Conservation (phyloP, 1,284 basidiomycete genomes). For the Volvariella surrecta region DNA sequence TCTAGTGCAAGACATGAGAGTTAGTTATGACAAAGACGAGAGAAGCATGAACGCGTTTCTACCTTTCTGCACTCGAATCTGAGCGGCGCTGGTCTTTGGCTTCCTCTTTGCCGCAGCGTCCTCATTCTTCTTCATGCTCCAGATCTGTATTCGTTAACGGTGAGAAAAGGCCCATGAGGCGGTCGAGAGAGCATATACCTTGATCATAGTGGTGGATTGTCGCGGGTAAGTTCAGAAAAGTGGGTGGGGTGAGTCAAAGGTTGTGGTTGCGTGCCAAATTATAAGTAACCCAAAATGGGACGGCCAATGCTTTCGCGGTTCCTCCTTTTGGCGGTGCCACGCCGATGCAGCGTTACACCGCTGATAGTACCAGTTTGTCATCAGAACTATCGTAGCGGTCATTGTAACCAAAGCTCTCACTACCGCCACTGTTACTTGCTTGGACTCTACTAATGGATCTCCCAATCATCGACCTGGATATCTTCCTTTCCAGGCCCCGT, state of each 20-base stretch:
- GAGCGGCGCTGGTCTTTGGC: conserved; percentile 95
- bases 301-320: background rate
- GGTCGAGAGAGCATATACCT: conserved; percentile 25
- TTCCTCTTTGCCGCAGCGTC: conserved; percentile 91
- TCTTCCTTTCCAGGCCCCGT: conserved; percentile 47
- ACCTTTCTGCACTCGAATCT: conserved; percentile 99
- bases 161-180: conserved; percentile 2
- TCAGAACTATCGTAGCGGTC: too few species aligned
- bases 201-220: conserved; percentile 41
- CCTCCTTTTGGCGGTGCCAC: conserved; percentile 3
- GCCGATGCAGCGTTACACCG: conserved; percentile 4
- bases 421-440: too few species aligned
- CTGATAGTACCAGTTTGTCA: too few species aligned
- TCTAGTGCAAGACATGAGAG: conserved; percentile 44
- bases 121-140: conserved; percentile 97
- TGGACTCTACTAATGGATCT: conserved; percentile 37
- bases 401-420: too few species aligned
- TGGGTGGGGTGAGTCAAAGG: conserved; percentile 24
- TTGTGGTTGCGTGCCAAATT: conserved; percentile 16
- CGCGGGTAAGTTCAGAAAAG: conserved; percentile 15
- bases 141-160: conserved; percentile 54
- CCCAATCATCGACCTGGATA: conserved; percentile 71
- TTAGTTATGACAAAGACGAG: conserved; percentile 3
- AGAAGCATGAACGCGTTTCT: conserved; percentile 3
- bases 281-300: conserved; percentile 4